These are phyloP conservation scores for Pichia californica DNA, from an alignment of 805 yeast genomes.

Conservation along the genomic window DNA sequence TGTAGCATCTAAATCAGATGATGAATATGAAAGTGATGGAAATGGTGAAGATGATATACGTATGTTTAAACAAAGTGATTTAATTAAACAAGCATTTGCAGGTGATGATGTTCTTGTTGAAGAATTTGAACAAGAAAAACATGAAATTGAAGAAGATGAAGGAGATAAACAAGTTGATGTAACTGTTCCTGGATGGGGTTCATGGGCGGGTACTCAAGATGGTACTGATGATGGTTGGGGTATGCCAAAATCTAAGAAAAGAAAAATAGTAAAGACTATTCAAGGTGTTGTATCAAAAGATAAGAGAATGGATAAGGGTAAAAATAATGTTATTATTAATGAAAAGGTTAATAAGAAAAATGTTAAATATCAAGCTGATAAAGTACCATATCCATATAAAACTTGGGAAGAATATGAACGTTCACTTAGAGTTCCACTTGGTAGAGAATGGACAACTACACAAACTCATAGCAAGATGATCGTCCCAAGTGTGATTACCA, in stretches of 20 bases:
- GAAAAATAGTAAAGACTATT: conserved; percentile 61
- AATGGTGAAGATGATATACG: conserved; percentile 37
- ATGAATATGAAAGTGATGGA: conserved; percentile 38
- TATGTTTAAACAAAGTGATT: conserved; percentile 71
- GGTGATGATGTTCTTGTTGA: conserved; percentile 83
- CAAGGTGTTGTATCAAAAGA: conserved; percentile 70
- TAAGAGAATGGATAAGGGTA: conserved; percentile 69
- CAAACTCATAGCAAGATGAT: conserved; percentile 81
- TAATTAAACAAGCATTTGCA: conserved; percentile 89
- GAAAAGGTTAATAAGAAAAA: conserved; percentile 82
- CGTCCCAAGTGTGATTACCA: conserved; percentile 81
- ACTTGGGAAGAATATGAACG: conserved; percentile 92
- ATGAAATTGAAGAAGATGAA: conserved; percentile 59
- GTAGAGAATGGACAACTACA: conserved; percentile 92
- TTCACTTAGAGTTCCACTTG: conserved; percentile 90
- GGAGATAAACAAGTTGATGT: conserved; percentile 77
- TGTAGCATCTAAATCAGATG: conserved; percentile 17
- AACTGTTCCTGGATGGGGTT: conserved; percentile 96
- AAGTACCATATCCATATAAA: conserved; percentile 95
- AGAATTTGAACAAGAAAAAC: conserved; percentile 76
- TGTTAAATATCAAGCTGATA: conserved; percentile 74
- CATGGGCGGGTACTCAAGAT: conserved; percentile 75
- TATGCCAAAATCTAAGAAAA: conserved; percentile 38
- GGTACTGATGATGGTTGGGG: conserved; percentile 14
- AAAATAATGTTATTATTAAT: conserved; percentile 81